phyloP scores from a whole-genome alignment of 1,284 basidiomycete species.

The Rhodotorula sp. region DNA sequence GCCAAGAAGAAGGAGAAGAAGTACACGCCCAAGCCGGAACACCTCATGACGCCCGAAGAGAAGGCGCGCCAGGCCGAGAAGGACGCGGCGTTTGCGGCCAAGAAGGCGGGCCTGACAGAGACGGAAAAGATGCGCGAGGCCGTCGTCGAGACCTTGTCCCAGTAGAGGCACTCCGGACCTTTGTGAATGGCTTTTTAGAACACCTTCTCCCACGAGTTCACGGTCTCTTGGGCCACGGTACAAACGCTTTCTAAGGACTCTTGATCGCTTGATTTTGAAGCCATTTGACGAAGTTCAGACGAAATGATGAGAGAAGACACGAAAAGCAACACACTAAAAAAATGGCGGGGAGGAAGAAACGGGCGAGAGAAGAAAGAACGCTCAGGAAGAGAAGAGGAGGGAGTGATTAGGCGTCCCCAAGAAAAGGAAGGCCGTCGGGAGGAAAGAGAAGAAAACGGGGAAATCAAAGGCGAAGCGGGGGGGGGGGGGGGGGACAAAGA shows the following conservation, averaged over 20 bases:
- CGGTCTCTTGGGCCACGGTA: neutral
- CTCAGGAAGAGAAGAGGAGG: too few relatives aligned
- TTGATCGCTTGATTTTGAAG: neutral
- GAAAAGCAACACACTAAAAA: neutral
- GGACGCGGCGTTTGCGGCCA: constrained; percentile 18
- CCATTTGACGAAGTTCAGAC: neutral
- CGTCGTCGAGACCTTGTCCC: constrained; percentile 21
- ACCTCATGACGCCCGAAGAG: constrained; percentile 37
- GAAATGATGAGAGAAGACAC: neutral
- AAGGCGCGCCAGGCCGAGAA: constrained; percentile 36
- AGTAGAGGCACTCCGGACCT: neutral
- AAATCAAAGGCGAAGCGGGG: neutral
- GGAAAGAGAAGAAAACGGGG: neutral
- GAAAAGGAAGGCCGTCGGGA: too few relatives aligned
- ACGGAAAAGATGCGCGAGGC: constrained; percentile 26
- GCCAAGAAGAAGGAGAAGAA: constrained; percentile 41
- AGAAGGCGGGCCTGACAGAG: constrained; percentile 12
- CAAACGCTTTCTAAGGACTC: too few relatives aligned
- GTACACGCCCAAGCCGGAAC: constrained; percentile 40
- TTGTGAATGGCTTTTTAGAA: neutral
- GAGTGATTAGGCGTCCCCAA: too few relatives aligned
- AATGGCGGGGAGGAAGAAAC: neutral
- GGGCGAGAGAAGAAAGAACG: too few relatives aligned
- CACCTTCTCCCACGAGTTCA: too few relatives aligned
- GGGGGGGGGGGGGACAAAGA: too few relatives aligned